Evolutionary conservation across 164 flowering plant species (phyloP).

Genomic region (Santalum album): DNA sequence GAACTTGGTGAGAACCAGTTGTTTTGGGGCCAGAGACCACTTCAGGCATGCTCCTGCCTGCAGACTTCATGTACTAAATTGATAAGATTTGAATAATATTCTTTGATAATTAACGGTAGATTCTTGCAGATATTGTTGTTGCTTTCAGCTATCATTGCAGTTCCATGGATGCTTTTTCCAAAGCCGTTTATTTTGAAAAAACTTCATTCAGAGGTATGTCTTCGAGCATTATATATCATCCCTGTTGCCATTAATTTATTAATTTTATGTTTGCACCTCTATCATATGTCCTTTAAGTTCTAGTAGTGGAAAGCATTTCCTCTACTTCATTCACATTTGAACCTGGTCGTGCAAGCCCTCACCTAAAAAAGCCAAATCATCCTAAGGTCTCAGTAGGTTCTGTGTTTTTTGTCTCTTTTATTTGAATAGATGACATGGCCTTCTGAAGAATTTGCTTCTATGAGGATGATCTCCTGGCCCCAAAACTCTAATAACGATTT

Average conservation of each 20-base stretch:
- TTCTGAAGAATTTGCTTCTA: too few relatives aligned
- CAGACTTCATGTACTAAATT: neutral
- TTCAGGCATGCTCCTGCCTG: constrained; percentile 46
- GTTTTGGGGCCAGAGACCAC: constrained; percentile 87
- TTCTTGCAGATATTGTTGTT: constrained; percentile 69
- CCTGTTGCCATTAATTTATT: neutral
- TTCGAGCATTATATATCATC: neutral
- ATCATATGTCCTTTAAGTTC: too few relatives aligned
- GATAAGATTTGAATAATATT: constrained; percentile 1
- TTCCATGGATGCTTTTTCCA: constrained; percentile 98
- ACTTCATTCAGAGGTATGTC: constrained; percentile 58
- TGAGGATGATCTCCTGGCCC: too few relatives aligned
- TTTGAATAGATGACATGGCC: too few relatives aligned
- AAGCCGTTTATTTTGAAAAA: constrained; percentile 83
- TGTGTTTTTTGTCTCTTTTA: too few relatives aligned
- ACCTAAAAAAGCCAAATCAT: too few relatives aligned
- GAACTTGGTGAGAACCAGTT: constrained; percentile 84
- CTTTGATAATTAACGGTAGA: constrained; percentile 4
- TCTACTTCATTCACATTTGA: too few relatives aligned
- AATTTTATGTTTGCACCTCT: neutral
- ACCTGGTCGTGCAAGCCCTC: too few relatives aligned
- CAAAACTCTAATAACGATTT: too few relatives aligned
- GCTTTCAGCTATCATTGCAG: constrained; percentile 70
- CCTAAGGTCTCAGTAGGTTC: too few relatives aligned
- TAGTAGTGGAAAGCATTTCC: too few relatives aligned